Percentiles rank a stretch among this genome's conserved stretches.
These are phyloP conservation scores for Rosa rugosa DNA, from an alignment of 306 rosid genomes.

Conservation along the genomic window DNA sequence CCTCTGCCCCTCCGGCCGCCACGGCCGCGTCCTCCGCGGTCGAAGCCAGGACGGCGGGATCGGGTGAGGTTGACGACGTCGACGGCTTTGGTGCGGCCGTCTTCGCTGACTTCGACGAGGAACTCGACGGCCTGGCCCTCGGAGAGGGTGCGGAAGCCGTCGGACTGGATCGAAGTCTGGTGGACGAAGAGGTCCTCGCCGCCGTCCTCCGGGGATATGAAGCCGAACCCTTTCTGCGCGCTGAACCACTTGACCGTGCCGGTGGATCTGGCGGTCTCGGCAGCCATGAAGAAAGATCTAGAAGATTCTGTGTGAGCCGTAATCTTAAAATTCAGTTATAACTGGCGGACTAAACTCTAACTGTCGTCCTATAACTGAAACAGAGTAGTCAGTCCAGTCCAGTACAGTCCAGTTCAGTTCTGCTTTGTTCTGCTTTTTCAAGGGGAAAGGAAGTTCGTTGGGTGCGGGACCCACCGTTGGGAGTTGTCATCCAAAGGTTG, in stretches of 20 bases:
- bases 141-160: slow-evolving; percentile 60
- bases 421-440: not conserved
- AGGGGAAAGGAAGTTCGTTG: not conserved
- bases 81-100: slow-evolving; percentile 67
- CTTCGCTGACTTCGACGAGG: slow-evolving; percentile 44
- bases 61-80: slow-evolving; percentile 46
- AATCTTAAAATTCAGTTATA: not conserved
- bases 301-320: slow-evolving; percentile 14
- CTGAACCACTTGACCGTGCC: slow-evolving; percentile 89
- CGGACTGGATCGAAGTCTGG: slow-evolving; percentile 74
- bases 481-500: slow-evolving; percentile 1
- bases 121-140: slow-evolving; percentile 69
- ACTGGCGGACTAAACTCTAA: not conserved
- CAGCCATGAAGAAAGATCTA: slow-evolving; percentile 50
- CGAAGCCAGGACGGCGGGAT: slow-evolving; percentile 36
- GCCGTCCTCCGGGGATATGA: slow-evolving; percentile 65
- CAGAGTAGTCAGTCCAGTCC: not conserved
- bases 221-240: slow-evolving; percentile 75
- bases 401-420: not conserved
- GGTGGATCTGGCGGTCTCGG: slow-evolving; percentile 41
- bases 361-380: slow-evolving; percentile 1
- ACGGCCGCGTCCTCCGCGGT: slow-evolving; percentile 35
- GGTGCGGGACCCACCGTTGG: not conserved
- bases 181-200: slow-evolving; percentile 78
- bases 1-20: slow-evolving; percentile 27